phyloP scores from a whole-genome alignment of 2,329 filamentous ascomycete genomes.

The Whalleya microplaca region DNA sequence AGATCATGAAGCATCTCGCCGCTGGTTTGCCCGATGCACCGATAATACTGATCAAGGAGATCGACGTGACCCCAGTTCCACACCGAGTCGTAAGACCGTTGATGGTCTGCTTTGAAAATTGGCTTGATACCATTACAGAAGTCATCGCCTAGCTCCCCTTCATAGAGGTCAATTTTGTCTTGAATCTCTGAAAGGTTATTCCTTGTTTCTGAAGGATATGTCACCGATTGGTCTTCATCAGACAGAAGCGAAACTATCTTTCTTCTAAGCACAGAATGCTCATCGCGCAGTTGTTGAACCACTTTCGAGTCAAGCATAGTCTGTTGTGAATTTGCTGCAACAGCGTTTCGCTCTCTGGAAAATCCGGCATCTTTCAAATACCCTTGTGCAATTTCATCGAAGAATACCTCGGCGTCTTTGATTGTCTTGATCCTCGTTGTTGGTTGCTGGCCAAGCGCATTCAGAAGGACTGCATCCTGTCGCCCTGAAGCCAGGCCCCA shows the following conservation, averaged over 20 bases:
- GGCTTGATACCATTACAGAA: constrained; percentile 27
- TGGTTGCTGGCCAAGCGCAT: constrained; percentile 21
- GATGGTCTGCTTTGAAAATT: constrained; percentile 22
- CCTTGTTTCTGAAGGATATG: neutral
- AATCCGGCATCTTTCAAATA: constrained; percentile 16
- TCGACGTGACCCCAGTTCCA: constrained; percentile 28
- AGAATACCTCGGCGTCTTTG: constrained; percentile 21
- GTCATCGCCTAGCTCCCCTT: constrained; percentile 23
- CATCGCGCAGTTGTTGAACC: constrained; percentile 23
- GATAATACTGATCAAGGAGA: constrained; percentile 22
- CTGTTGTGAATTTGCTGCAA: constrained; percentile 9
- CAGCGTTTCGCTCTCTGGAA: constrained; percentile 15
- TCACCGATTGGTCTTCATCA: constrained; percentile 12
- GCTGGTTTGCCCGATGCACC: constrained; percentile 6
- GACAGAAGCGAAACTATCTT: constrained; percentile 22
- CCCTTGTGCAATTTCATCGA: constrained; percentile 13
- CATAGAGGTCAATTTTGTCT: constrained; percentile 22
- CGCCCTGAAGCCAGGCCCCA: constrained; percentile 24
- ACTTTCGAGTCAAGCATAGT: constrained; percentile 25
- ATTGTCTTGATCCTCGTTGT: constrained; percentile 19
- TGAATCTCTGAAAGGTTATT: constrained; percentile 15
- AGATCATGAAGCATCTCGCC: neutral
- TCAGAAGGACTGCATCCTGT: constrained; percentile 23
- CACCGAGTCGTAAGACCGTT: constrained; percentile 24
- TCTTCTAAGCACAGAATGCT: constrained; percentile 16